Percentiles rank a stretch among this genome's conserved stretches.
phyloP scores from a whole-genome alignment of 2,329 filamentous ascomycete species.

The Penicillium sp. region DNA sequence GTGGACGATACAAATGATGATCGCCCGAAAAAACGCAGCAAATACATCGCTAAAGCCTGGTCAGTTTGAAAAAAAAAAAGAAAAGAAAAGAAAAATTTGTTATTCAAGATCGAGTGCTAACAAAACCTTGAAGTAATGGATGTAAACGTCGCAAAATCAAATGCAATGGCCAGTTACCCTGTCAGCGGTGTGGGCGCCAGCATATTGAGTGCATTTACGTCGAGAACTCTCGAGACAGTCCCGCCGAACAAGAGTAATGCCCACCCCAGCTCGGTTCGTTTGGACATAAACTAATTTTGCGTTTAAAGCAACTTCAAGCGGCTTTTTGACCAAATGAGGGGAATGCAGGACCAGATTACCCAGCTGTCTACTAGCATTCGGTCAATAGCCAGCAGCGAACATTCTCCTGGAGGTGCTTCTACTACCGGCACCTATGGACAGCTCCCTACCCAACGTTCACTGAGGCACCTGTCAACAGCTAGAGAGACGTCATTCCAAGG shows the following conservation, averaged over 20 bases:
- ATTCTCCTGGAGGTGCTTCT: constrained; percentile 8
- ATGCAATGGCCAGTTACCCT: constrained; percentile 63
- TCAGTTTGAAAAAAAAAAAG: constrained; percentile 31
- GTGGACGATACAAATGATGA: constrained; percentile 20
- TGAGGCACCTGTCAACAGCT: constrained; percentile 26
- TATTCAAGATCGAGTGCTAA: not conserved
- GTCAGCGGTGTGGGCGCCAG: constrained; percentile 57
- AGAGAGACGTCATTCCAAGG: constrained; percentile 71
- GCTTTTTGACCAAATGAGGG: constrained; percentile 33
- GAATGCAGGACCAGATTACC: constrained; percentile 67
- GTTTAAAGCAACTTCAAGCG: constrained; percentile 27
- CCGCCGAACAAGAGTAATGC: constrained; percentile 62
- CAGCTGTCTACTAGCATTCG: constrained; percentile 70
- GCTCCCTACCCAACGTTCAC: constrained; percentile 13
- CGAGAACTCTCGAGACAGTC: constrained; percentile 71
- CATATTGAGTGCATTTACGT: constrained; percentile 39
- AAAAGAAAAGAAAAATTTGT: too few relatives aligned
- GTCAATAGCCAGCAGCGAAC: constrained; percentile 54
- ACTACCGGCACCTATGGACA: constrained; percentile 10
- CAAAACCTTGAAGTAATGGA: constrained; percentile 51
- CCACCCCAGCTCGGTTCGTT: too few relatives aligned
- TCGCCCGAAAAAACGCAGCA: constrained; percentile 58
- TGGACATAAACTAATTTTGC: not conserved
- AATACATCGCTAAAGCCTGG: constrained; percentile 66
- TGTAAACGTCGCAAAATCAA: constrained; percentile 67